These are phyloP conservation scores for Rhododendron griersonianum DNA, from an alignment of 148 eudicot genomes.

Conservation along the genomic window DNA sequence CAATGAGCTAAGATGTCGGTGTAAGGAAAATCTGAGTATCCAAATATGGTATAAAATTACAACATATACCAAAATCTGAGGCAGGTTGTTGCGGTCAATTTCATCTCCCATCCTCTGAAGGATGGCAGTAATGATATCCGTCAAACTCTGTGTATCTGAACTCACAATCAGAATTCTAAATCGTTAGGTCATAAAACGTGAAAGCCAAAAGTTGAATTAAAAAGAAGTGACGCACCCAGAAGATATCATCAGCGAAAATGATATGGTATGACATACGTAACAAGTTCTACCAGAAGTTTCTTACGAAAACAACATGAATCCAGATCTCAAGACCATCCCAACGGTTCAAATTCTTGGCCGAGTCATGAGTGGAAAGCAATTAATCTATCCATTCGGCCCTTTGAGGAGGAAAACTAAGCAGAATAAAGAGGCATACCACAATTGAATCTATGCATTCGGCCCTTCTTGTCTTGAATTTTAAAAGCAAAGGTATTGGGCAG, in stretches of 20 bases:
- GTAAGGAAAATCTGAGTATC: neutral
- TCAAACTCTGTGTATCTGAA: constrained; percentile 67
- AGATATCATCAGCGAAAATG: neutral
- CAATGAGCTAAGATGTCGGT: constrained; percentile 14
- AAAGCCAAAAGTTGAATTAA: neutral
- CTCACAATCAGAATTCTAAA: neutral
- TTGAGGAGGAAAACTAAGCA: constrained; percentile 10
- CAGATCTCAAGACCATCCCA: neutral
- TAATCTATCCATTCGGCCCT: constrained; percentile 44
- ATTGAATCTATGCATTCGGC: constrained; percentile 82
- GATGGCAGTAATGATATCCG: constrained; percentile 78
- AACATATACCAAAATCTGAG: constrained; percentile 68
- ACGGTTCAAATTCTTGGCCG: neutral
- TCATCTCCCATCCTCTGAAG: constrained; percentile 91
- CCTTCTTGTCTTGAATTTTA: constrained; percentile 77
- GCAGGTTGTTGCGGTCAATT: constrained; percentile 69
- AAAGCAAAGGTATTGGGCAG: constrained; percentile 50
- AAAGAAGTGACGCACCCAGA: neutral
- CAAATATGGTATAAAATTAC: neutral
- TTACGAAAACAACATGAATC: neutral
- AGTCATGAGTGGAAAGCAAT: neutral
- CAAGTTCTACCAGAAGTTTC: neutral
- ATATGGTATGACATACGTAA: neutral
- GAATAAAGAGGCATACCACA: constrained; percentile 50
- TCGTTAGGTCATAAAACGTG: neutral